Evolutionary conservation across 2,329 filamentous ascomycete species (phyloP), one percentile per base, ranked within the genome.

Genomic region (Corynespora cassiicola): DNA sequence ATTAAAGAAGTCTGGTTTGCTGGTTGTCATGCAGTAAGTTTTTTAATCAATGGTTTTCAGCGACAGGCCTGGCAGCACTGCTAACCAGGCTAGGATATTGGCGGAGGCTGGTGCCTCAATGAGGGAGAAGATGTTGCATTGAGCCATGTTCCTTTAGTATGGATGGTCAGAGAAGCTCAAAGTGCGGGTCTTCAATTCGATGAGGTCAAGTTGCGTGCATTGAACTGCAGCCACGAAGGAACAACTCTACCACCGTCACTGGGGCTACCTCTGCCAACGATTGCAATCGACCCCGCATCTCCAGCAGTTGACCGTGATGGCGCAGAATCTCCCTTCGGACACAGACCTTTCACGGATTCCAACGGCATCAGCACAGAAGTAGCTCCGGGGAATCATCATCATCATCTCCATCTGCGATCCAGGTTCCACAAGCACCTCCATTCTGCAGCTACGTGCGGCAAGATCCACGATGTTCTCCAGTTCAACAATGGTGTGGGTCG

Each of bases 1-100:
- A 86, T 92, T 31, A 80, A 88, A 42, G 88, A 94, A 56, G 79
- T 92, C 1, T 88, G 86, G 85, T 94, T 94, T 55, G 77, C 87
- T 0, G 88, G 88, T 7, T 84, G 85, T 8, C 88, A 95, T 47
- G 88, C 82, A 2, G 66, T 70, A 47, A 52, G 62, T 56, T 2
- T 11, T 10, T 9, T n/a, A n/a, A n/a, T n/a, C n/a, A n/a, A n/a
- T n/a, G n/a, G n/a, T 3, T 16, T 10, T 22, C 25, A 23, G 12
- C 9, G 25, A 2, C 14, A n/a, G 11, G 16, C 15, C 18, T 11
- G 32, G 7, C 32, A 21, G 10, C 14, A 17, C 10, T 21, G 18
- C 46, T 58, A 31, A 60, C 18, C 19, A 15, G 1, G 6, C 1
- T 20, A 66, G 63, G 88, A 92, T 47, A 82, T 91, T 19, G 88